Base-by-base conservation (phyloP, 2,329 filamentous ascomycete species). In the Aspergillus sp. region DNA sequence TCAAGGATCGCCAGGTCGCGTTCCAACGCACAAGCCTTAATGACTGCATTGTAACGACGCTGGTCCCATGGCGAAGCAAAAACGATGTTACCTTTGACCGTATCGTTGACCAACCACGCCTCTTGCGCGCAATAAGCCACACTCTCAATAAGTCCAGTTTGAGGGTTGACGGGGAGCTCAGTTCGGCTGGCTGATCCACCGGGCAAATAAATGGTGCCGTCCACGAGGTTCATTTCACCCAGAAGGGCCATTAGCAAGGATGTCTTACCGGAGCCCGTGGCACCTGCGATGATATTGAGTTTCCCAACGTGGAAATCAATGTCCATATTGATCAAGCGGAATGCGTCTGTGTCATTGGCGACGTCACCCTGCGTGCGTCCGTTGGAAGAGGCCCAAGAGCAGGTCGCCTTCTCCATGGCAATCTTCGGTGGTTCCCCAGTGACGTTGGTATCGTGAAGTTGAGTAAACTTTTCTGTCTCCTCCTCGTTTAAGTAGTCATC, bases 51-150 rank as follows among this genome's bases (percentile, higher is more conserved):
- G 68, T 98, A 98, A 44, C 91, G 81, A 62, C 84, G 79, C 59
- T 91, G 80, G 55, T 98, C 84, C 56, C 82, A 88, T 1, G 84
- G 81, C 17, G 86, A 84, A 5, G 90, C 84, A 61, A 98, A 98
- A 1, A 95, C 70, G 55, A 98, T 98, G 66, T 98, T 98, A 53
- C 96, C 88, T 65, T 88, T 90, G 68, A 98, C 94, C 17, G 86
- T 94, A 41, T 86, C 91, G 60, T 98, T 98, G 49, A 97, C 87
- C 27, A 98, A 78, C 93, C 93, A 98, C 7, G 93, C 89, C 66
- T 95, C 87, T 66, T 98, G 93, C 15, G 93, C 91, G 65, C 94
- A 95, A 65, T 97, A 98, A 13, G 93, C 93, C 50, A 96, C 84
- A 51, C 87, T 95, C 63, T 98, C 90, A 5, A 88, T 89, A 35